Evolutionary conservation across 768 basidiomycete species (phyloP), one percentile per base, ranked within the genome.

Genomic region (Thelephora ganbajun): DNA sequence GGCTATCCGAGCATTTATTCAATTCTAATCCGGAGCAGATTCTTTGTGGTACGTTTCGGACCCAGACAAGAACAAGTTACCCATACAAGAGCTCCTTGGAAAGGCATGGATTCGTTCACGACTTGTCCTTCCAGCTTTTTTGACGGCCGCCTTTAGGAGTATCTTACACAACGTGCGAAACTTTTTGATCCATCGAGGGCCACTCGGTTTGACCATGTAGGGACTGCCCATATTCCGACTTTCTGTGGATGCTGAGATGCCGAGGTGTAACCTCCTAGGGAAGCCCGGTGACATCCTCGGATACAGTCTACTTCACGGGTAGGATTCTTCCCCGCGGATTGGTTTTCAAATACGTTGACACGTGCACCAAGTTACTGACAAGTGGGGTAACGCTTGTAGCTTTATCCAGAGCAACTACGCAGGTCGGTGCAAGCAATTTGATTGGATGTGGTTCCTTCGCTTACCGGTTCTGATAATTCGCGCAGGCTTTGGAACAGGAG

Each of bases 241-340:
- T 14, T 43, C n/a, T 5, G 9, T 2, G 2, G 5, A 7, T 6
- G 12, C 16, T 41, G 2, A 34, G 5, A 7, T 6, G 12, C 16
- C 36, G 2, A 34, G 6, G 2, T 14, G 43, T 19, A 18, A 26
- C 30, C n/a, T 3, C 30, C 13, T 19, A 89, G 79, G 92, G 93
- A 4, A 77, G 79, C 51, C 92, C 91, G 1, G 69, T 80, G 22
- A 76, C 83, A 51, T 86, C 86, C 1, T 87, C 88, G 1, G 94
- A 99, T 61, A 97, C 94, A 0, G 90, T 96, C 12, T 96, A 97
- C 59, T 93, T 98, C 58, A 79, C 91, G 6, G 85, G 84, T 77
- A 62, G 16, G 41, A 16, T n/a, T 33, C 18, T 43, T 26, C 23
- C 26, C 39, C 48, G 20, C 26, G 20, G 16, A 23, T 26, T 12